phyloP scores from a whole-genome alignment of 768 basidiomycete species.

The Lentinula guzmanii region DNA sequence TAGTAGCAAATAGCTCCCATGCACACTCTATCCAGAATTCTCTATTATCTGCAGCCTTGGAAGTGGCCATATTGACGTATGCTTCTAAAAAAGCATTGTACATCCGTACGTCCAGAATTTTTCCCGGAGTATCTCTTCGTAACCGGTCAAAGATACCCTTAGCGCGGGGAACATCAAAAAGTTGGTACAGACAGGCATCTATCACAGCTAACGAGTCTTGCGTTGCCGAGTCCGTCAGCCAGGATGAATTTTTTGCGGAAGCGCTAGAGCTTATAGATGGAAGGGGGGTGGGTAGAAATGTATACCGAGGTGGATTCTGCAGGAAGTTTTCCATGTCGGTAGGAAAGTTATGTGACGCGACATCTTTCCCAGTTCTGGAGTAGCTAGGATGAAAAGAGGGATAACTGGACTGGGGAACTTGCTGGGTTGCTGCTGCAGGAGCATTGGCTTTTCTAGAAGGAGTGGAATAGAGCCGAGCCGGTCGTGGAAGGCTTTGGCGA shows the following conservation, averaged over 20 bases:
- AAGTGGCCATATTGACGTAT: slow-evolving; percentile 52
- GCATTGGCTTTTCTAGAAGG: slow-evolving; percentile 52
- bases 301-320: slow-evolving; percentile 38
- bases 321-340: slow-evolving; percentile 47
- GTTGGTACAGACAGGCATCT: slow-evolving; percentile 73
- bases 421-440: slow-evolving; percentile 41
- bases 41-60: slow-evolving; percentile 36
- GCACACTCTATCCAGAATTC: slow-evolving; percentile 58
- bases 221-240: slow-evolving; percentile 59
- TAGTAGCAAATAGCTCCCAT: slow-evolving; percentile 51
- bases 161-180: slow-evolving; percentile 74
- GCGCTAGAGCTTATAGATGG: slow-evolving; percentile 34
- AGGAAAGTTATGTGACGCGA: slow-evolving; percentile 9
- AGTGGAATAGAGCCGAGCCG: slow-evolving; percentile 65
- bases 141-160: slow-evolving; percentile 65
- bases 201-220: slow-evolving; percentile 74
- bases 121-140: slow-evolving; percentile 27
- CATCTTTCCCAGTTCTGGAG: not conserved
- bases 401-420: slow-evolving; percentile 30
- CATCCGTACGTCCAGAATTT: slow-evolving; percentile 36
- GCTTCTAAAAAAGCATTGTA: slow-evolving; percentile 68
- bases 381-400: slow-evolving; percentile 28
- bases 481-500: slow-evolving; percentile 61
- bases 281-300: slow-evolving; percentile 62
- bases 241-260: slow-evolving; percentile 37